Evolutionary conservation across 2,329 filamentous ascomycete species (phyloP), one percentile per base, ranked within the genome.

Genomic region (Microdochium paspali): DNA sequence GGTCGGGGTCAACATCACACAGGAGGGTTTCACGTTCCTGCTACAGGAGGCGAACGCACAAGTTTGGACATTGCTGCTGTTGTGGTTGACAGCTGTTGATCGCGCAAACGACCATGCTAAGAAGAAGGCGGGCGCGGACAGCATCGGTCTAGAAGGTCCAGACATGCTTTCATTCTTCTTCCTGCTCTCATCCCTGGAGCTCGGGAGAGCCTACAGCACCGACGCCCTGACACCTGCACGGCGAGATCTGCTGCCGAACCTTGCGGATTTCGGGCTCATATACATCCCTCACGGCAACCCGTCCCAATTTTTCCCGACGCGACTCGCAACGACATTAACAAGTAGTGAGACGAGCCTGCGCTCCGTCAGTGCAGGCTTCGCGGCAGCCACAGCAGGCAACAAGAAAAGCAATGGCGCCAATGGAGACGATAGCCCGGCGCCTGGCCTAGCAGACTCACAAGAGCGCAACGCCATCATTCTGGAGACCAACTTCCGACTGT

Each of bases 151-250:
- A 6, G 35, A 40, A 21, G 35, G 35, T 5, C 35, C 35, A 5
- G 93, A 98, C 60, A 90, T 97, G 63, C 80, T 98, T 5, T 90
- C 88, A 6, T 98, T 98, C 64, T 81, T 98, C 56, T 97, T 98
- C 66, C 87, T 96, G 61, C 82, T 98, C 24, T 91, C 91, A 43
- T 94, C 87, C 46, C 80, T 97, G 49, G 90, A 97, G 62, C 82
- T 97, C 10, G 93, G 93, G 12, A 82, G 87, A 52, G 87, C 89
- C 35, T 98, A 98, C 70, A 87, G 88, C 62, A 95, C 89, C 20
- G 79, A 82, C 39, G 87, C 87, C 24, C 76, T 98, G 44, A 87
- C 89, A 0, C 78, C 85, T 42, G 85, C 87, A 24, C 89, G 96
- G 56, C 78, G 79, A 44, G 85, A 89, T 56, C 95, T 96, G 80